Percentiles rank a stretch among this genome's conserved stretches.
Evolutionary conservation across 768 basidiomycete species (phyloP).

Genomic region (Rhodotorula paludigena): DNA sequence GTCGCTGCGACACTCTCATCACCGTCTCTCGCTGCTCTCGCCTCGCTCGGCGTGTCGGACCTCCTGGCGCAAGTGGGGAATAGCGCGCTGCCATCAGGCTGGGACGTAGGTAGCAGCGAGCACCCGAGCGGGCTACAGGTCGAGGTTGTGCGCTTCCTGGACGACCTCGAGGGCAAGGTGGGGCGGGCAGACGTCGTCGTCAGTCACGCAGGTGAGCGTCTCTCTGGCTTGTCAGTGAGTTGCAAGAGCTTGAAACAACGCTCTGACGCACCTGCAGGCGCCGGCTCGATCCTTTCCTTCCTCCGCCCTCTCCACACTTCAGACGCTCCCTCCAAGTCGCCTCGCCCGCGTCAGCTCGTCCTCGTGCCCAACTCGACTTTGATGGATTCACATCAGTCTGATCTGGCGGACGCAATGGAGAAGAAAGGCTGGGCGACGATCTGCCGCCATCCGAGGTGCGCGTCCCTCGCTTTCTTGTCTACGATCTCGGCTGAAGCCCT

Average conservation of each 20-base stretch:
- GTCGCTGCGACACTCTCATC: conserved; percentile 27
- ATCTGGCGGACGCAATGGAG: conserved; percentile 66
- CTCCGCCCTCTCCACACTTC: conserved; percentile 5
- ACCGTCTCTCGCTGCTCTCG: conserved; percentile 20
- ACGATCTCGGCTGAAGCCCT: neutral
- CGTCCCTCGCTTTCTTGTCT: neutral
- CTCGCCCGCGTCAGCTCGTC: conserved; percentile 63
- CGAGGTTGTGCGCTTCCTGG: conserved; percentile 68
- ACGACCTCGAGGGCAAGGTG: conserved; percentile 64
- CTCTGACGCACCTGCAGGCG: conserved; percentile 56
- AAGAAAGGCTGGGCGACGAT: conserved; percentile 32
- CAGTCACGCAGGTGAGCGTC: conserved; percentile 83
- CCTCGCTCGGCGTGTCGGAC: conserved; percentile 1
- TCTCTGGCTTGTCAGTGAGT: rapidly evolving
- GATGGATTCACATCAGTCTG: conserved; percentile 87
- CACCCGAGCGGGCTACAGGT: conserved; percentile 52
- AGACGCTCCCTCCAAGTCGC: neutral
- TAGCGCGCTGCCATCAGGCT: conserved; percentile 6
- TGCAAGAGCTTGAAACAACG: neutral
- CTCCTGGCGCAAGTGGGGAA: conserved; percentile 36
- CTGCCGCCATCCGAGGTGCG: conserved; percentile 20
- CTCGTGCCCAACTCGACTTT: conserved; percentile 83
- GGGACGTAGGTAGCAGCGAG: neutral
- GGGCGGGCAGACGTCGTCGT: conserved; percentile 70
- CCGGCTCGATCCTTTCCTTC: conserved; percentile 73